Percentiles rank a stretch among this genome's conserved stretches.
These are phyloP conservation scores for Gonium pectorale DNA, from an alignment of 139 green algal genomes.

Conservation along the genomic window DNA sequence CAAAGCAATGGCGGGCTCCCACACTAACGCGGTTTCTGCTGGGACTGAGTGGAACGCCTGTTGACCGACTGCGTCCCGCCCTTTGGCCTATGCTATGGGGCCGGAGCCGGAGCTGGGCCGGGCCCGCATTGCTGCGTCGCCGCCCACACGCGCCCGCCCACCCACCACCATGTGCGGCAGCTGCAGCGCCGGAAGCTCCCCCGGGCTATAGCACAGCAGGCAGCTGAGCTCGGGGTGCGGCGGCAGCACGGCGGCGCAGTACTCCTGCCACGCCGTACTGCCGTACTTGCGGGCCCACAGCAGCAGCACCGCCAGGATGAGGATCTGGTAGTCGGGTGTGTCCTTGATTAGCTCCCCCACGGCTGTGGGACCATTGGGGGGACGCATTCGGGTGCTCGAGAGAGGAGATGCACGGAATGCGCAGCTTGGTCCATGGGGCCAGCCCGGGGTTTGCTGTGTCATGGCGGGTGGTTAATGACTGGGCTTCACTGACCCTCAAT, in stretches of 20 bases:
- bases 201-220: constrained; percentile 28
- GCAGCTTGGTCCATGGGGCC: background rate
- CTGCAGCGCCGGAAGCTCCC: constrained; percentile 21
- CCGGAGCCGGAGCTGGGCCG: too few species aligned
- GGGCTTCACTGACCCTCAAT: background rate
- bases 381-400: too few species aligned
- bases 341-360: constrained; percentile 1
- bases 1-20: too few species aligned
- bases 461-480: background rate
- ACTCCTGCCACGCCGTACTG: constrained; percentile 10
- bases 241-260: constrained; percentile 31
- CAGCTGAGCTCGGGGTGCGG: constrained; percentile 8
- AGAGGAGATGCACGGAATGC: too few species aligned
- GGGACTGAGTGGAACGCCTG: too few species aligned
- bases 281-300: constrained; percentile 36
- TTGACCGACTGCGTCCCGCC: too few species aligned
- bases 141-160: background rate
- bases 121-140: too few species aligned
- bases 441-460: background rate
- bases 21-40: too few species aligned
- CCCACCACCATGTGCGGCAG: constrained; percentile 34
- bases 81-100: too few species aligned
- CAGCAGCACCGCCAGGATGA: constrained; percentile 38
- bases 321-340: background rate
- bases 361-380: background rate